Base-by-base conservation (phyloP, 495 filamentous ascomycete genomes). In the Trichocladium antarcticum region DNA sequence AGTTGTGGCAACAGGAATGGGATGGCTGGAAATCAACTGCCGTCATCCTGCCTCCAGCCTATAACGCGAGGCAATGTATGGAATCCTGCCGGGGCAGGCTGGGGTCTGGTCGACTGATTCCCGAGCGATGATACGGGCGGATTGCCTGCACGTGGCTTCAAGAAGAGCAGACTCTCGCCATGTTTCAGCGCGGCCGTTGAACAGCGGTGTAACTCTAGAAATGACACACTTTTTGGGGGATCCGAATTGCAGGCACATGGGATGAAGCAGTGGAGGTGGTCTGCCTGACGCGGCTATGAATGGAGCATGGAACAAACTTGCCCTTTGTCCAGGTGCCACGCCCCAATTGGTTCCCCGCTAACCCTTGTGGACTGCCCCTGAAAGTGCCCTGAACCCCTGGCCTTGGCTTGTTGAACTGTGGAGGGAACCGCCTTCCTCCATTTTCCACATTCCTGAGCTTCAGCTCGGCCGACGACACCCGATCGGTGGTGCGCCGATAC, bases 301-400 rank as follows among this genome's bases (percentile, higher is more conserved):
- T 37, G 39, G 44, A 19, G 22, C 12, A 34, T n/a, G n/a, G n/a
- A n/a, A n/a, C n/a, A n/a, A n/a, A 3, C 34, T 21, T 12, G 34
- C 3, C n/a, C 27, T 35, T 29, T 29, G 22, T 6, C 3, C 27
- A n/a, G 7, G 19, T 7, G 3, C 21, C 34, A 9, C 22, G 42
- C 42, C 36, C 19, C 37, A 27, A 47, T 46, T 52, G 42, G 43
- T 17, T 37, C 37, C 29, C n/a, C 35, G 36, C 20, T 15, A 9
- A 28, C 45, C 39, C 36, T 48, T 34, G 31, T 53, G 45, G 46
- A 20, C 39, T 53, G 32, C 50, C 50, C 50, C 50, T 53, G 50
- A 53, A 28, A 15, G 19, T 19, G 15, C n/a, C 28, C 29, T 37
- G 37, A 47, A 53, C 50, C 50, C 50, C 50, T 53, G 50, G 32